Conservation (phyloP, 106 monocot species). For the Dendrobium huoshanense region DNA sequence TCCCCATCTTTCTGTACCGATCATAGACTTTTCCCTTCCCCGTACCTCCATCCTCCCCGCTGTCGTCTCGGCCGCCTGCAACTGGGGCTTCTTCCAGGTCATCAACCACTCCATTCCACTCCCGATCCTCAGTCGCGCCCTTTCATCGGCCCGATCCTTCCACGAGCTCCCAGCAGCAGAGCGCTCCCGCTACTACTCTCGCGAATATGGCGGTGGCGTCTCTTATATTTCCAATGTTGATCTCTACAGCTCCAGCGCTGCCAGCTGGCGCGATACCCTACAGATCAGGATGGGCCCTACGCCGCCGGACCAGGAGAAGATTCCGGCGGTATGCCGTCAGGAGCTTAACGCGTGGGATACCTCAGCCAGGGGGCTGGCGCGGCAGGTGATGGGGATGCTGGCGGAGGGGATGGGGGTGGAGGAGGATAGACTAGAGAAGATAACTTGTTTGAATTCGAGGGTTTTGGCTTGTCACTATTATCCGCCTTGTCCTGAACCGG, state of each 20-base stretch:
- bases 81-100: conserved; percentile 51
- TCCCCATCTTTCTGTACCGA: conserved; percentile 30
- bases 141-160: conserved; percentile 39
- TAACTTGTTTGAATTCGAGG: conserved; percentile 38
- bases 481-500: conserved; percentile 76
- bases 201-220: conserved; percentile 16
- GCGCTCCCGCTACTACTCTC: conserved; percentile 29
- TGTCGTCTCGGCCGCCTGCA: conserved; percentile 18
- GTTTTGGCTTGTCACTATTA: conserved; percentile 67
- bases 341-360: conserved; percentile 40
- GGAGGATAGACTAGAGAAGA: conserved; percentile 27
- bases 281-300: conserved; percentile 16
- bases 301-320: conserved; percentile 20
- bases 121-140: conserved; percentile 2
- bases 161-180: conserved; percentile 35
- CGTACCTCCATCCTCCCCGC: conserved; percentile 12
- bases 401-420: conserved; percentile 54
- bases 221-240: conserved; percentile 41
- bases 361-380: conserved; percentile 20
- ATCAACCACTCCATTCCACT: conserved; percentile 31
- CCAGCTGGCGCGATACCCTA: conserved; percentile 51
- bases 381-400: conserved; percentile 41
- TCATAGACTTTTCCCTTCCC: conserved; percentile 49
- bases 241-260: conserved; percentile 23
- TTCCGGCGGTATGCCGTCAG: conserved; percentile 28